Evolutionary conservation across 2,329 filamentous ascomycete genomes (phyloP).

Genomic region (Aureobasidium uvarum): DNA sequence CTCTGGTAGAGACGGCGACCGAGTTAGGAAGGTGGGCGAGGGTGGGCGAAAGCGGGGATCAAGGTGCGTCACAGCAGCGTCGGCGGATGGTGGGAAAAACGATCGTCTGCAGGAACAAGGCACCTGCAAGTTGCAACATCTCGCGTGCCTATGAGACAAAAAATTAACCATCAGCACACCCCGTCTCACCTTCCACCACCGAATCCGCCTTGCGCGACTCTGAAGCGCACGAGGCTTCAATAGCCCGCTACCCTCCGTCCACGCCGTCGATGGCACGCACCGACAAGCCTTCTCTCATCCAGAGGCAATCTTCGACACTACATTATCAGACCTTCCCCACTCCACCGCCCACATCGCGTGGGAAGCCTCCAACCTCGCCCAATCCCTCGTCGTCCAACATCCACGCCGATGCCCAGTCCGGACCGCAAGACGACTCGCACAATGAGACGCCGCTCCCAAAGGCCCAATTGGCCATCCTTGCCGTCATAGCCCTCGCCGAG

Average conservation of each 20-base stretch:
- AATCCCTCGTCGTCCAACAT: conserved; percentile 27
- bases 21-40: neutral
- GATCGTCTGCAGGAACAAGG: conserved; percentile 16
- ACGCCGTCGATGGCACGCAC: conserved; percentile 15
- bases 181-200: conserved; percentile 2
- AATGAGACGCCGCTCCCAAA: conserved; percentile 74
- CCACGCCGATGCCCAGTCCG: conserved; percentile 37
- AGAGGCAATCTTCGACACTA: conserved; percentile 51
- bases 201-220: neutral
- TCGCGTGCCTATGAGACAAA: conserved; percentile 6
- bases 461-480: conserved; percentile 78
- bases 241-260: neutral
- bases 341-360: conserved; percentile 55
- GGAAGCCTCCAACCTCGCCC: conserved; percentile 53
- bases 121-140: neutral
- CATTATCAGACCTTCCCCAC: conserved; percentile 83
- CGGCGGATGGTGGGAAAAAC: conserved; percentile 3
- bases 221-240: conserved; percentile 8
- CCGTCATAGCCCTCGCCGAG: conserved; percentile 84
- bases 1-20: neutral
- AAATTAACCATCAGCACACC: neutral
- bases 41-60: neutral
- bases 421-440: conserved; percentile 39
- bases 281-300: conserved; percentile 21
- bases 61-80: neutral